Conservation (phyloP, 345 rosid genomes). For the Euphorbia tirucalli region DNA sequence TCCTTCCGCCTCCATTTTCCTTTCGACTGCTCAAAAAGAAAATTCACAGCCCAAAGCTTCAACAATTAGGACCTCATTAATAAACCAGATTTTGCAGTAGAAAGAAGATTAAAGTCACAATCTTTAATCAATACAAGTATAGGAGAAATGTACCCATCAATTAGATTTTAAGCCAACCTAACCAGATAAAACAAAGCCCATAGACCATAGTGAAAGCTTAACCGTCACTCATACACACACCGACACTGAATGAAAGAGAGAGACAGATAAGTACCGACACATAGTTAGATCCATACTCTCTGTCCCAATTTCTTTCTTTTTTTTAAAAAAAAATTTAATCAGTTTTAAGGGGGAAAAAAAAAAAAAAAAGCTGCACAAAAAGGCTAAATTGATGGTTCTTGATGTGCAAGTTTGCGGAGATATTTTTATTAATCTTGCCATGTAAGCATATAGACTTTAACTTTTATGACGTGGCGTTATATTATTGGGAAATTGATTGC, state of each 20-base stretch:
- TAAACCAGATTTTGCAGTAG: not conserved
- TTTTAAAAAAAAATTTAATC: not conserved
- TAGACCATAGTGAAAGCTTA: slow-evolving; percentile 7
- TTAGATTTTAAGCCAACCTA: not conserved
- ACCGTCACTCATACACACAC: slow-evolving; percentile 7
- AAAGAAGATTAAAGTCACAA: not conserved
- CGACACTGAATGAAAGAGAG: slow-evolving; percentile 12
- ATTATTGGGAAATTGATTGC: not conserved
- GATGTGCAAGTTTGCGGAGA: slow-evolving; percentile 6
- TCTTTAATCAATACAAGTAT: not conserved
- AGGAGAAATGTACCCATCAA: slow-evolving; percentile 13
- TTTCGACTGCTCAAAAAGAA: not conserved
- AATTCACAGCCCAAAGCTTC: not conserved
- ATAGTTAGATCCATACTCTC: slow-evolving; percentile 14
- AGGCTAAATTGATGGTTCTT: not conserved
- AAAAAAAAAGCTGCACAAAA: slow-evolving; percentile 4
- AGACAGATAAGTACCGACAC: slow-evolving; percentile 15
- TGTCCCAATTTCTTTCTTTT: slow-evolving; percentile 10
- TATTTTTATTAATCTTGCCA: not conserved
- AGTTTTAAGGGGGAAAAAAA: not conserved
- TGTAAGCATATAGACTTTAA: not conserved
- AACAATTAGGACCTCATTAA: slow-evolving; percentile 7
- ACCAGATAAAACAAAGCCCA: not conserved
- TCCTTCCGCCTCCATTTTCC: slow-evolving; percentile 20
- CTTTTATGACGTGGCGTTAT: not conserved